These are phyloP conservation scores for Fraxinus cuspidata DNA, from an alignment of 257 asterid species.

Conservation along the genomic window DNA sequence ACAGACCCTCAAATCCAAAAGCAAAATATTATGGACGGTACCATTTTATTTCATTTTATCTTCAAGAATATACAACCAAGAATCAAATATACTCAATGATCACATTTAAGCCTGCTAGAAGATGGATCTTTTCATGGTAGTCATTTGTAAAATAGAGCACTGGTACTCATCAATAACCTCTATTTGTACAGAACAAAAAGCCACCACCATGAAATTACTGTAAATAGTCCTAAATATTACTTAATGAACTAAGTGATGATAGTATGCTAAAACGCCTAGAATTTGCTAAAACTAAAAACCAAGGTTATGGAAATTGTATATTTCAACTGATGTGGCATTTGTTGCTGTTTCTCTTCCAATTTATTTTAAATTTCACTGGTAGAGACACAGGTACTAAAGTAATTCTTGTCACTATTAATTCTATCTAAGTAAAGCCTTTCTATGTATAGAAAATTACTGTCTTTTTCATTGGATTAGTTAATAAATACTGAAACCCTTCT, in stretches of 20 bases:
- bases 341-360: background rate
- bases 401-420: background rate
- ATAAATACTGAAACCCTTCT: background rate
- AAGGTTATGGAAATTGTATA: background rate
- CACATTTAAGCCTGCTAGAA: background rate
- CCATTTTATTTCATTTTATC: background rate
- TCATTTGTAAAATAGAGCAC: background rate
- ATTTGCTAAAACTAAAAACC: background rate
- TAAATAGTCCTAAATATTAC: constrained; percentile 7
- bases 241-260: background rate
- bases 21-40: background rate
- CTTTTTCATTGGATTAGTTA: background rate
- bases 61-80: background rate
- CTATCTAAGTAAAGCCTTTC: background rate
- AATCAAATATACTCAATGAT: background rate
- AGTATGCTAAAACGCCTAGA: background rate
- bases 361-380: background rate
- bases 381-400: background rate
- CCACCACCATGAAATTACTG: background rate
- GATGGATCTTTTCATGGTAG: background rate
- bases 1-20: background rate
- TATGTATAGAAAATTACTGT: background rate
- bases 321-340: background rate
- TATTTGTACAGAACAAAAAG: background rate
- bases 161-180: background rate